Evolutionary conservation across 306 rosid species (phyloP).

Genomic region (Chamaecrista fasciculata): DNA sequence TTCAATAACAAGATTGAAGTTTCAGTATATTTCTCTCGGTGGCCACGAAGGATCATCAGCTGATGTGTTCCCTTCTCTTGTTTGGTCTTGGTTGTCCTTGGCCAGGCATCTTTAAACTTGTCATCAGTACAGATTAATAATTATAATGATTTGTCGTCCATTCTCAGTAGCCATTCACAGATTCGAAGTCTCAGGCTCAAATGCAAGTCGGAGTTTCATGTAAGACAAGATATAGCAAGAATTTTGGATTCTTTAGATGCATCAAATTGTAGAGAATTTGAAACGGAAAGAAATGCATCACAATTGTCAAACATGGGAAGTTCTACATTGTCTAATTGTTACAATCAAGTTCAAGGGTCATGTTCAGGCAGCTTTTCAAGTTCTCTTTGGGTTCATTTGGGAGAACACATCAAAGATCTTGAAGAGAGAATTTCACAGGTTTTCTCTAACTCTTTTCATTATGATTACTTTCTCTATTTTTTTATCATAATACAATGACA

Average conservation of each 20-base stretch:
- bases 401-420: neutral
- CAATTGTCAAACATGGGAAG: neutral
- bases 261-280: neutral
- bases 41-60: neutral
- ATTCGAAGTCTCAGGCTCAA: no score
- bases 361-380: neutral
- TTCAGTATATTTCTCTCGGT: neutral
- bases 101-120: neutral
- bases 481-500: no score
- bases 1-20: neutral
- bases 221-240: no score
- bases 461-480: no score
- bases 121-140: neutral
- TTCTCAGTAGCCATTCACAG: neutral
- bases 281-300: neutral
- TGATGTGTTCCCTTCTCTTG: neutral
- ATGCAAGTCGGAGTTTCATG: no score
- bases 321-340: neutral
- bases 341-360: neutral
- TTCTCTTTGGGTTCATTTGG: neutral
- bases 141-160: neutral
- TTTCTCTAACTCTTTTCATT: neutral
- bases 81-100: neutral
- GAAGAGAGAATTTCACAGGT: neutral
- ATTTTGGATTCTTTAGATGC: neutral